A percentile compares a stretch with the other conserved stretches of the same genome.
Evolutionary conservation across 768 basidiomycete species (phyloP).

Genomic region (Agaricus blazei): DNA sequence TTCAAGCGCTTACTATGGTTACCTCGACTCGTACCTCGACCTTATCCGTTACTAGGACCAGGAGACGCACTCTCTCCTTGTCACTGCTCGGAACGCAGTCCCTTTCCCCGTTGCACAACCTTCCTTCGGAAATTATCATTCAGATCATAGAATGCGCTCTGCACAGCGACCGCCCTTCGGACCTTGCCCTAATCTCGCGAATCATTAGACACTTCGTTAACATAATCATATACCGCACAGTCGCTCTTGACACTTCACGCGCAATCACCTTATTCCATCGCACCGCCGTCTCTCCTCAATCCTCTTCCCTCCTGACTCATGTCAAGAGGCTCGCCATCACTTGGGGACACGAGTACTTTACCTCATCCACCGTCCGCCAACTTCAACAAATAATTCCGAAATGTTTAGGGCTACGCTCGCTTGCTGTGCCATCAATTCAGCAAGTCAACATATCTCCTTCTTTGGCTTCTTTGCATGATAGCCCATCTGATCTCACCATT

Average conservation of each 20-base stretch:
- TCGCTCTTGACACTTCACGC: constrained; percentile 27
- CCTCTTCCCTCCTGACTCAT: constrained; percentile 23
- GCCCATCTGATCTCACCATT: constrained; percentile 23
- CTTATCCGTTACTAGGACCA: background rate
- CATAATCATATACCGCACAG: constrained; percentile 31
- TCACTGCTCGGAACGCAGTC: constrained; percentile 5
- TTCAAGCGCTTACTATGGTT: background rate
- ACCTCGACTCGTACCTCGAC: background rate
- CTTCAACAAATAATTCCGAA: constrained; percentile 24
- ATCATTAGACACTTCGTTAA: constrained; percentile 26
- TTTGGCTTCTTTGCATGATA: constrained; percentile 9
- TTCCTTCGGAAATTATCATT: constrained; percentile 34
- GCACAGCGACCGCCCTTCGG: constrained; percentile 19
- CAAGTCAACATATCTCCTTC: constrained; percentile 14
- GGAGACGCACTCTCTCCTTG: background rate
- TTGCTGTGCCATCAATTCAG: constrained; percentile 23
- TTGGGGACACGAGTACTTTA: constrained; percentile 17
- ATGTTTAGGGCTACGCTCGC: constrained; percentile 27
- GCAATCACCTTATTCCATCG: constrained; percentile 29
- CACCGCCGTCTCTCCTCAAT: constrained; percentile 22
- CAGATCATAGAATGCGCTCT: constrained; percentile 32
- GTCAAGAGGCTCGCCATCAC: constrained; percentile 33
- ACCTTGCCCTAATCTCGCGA: constrained; percentile 26
- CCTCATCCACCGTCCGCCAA: constrained; percentile 11
- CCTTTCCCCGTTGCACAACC: constrained; percentile 22